Base-by-base conservation (phyloP, 352 stramenopile genomes). In the Pythium periplocum region DNA sequence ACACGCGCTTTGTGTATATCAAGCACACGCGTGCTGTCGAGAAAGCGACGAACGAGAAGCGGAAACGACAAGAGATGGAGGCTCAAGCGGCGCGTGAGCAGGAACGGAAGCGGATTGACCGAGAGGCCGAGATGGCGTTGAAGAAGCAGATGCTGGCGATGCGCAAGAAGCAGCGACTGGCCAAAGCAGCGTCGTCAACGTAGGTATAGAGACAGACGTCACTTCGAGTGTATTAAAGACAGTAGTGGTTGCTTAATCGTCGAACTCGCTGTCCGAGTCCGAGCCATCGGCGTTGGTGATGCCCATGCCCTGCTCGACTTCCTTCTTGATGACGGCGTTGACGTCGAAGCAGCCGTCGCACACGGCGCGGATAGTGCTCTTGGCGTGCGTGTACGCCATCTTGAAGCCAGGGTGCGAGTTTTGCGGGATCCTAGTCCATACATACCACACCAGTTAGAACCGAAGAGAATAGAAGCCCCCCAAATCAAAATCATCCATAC, bases 321-420 rank as follows among this genome's bases (percentile, higher is more conserved):
- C 84, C 45, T 83, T 86, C 59, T 84, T 87, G 31, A 70, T 70
- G 53, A 83, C 66, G 12, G 80, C 84, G 57, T 87, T 93, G 45
- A 95, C 69, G 47, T 95, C 84, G 46, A 83, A 75, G 48, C 76
- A 86, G 46, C 84, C 84, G 34, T 95, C 80, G 49, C 81, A 92
- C 10, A 87, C 72, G 3, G 69, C 72, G 45, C 83, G 82, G 48
- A 93, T 82, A 51, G 78, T 77, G 59, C 65, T 85, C 77, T 95
- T 95, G 53, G 82, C 84, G 64, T 95, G 82, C 17, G 84, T 90
- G 64, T 95, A 95, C 43, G 82, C 82, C 84, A 95, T 95, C 64
- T 94, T 94, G 65, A 76, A 87, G 41, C 67, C 71, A n/a, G 84
- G 81, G 48, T 87, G 75, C 49, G 81, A 90, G 61, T 81, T 92